Base-by-base conservation (phyloP, 495 filamentous ascomycete genomes). In the Penicillium robsamsonii region DNA sequence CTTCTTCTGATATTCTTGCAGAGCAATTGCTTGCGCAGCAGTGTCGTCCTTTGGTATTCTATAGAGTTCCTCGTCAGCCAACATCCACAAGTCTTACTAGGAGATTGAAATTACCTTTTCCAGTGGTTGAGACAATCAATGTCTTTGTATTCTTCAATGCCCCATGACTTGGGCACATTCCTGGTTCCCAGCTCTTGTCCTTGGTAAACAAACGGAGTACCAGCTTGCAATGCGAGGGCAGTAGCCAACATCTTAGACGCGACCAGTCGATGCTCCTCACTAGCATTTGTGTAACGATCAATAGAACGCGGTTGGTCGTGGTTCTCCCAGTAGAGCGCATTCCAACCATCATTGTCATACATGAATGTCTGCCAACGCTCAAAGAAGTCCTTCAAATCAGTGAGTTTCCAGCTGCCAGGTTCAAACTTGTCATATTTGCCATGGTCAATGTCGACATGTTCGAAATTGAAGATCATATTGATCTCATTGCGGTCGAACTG, bases 401-500 rank as follows among this genome's bases (percentile, higher is more conserved):
- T 70, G 17, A 88, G 75, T 43, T 80, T 77, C 75, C 77, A 87
- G 17, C 66, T 71, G 1, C 75, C 75, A 7, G 75, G 71, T 13
- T 71, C 73, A 57, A 82, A 82, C 57, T 80, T 81, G 48, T 79
- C 74, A 8, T 75, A 70, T 7, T 65, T 57, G 11, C 81, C 82
- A 48, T 80, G 73, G 46, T 86, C 87, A 29, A 89, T 72, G 56
- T 84, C 81, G 1, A 79, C 74, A 55, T 80, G 74, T 58, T 88
- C 86, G 57, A 90, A 90, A 58, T 87, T 81, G 72, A 91, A 90
- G 27, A 89, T 80, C 88, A 91, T 91, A 71, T 83, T 83, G 43
- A 91, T 75, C 63, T 90, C 84, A 44, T 76, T 72, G 27, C 83
- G 80, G 41, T 79, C 77, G 12, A 75, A 72, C 3, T 79, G 74